phyloP scores from a whole-genome alignment of 2,329 filamentous ascomycete genomes.

The Colletotrichum karsti region DNA sequence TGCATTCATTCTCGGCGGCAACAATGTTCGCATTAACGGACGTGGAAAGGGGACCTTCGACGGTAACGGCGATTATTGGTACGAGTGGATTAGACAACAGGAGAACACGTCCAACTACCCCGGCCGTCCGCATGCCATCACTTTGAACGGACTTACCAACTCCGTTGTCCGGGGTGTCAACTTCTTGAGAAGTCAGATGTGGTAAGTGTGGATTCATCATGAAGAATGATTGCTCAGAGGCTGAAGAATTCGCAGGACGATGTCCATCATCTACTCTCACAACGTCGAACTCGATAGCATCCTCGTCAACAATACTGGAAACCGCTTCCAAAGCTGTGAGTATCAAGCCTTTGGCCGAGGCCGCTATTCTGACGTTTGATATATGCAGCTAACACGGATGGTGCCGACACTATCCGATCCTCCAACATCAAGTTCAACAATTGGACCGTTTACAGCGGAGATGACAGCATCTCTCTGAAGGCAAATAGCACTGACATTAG shows the following conservation, averaged over 20 bases:
- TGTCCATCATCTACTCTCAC: constrained; percentile 54
- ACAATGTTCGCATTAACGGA: constrained; percentile 52
- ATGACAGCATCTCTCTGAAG: constrained; percentile 34
- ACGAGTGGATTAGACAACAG: constrained; percentile 46
- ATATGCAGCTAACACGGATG: constrained; percentile 42
- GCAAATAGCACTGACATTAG: constrained; percentile 36
- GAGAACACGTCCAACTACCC: constrained; percentile 44
- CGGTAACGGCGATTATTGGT: constrained; percentile 63
- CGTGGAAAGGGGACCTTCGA: constrained; percentile 55
- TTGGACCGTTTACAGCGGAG: constrained; percentile 37
- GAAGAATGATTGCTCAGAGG: too few relatives aligned
- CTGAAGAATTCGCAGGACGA: too few relatives aligned
- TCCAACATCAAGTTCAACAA: constrained; percentile 36
- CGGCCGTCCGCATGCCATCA: constrained; percentile 58
- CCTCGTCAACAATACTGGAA: constrained; percentile 54
- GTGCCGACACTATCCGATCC: constrained; percentile 37
- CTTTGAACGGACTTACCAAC: constrained; percentile 53
- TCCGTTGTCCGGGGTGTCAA: constrained; percentile 51
- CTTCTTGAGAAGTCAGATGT: constrained; percentile 62
- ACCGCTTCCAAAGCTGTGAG: constrained; percentile 31
- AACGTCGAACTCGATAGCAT: constrained; percentile 52
- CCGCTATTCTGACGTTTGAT: background rate
- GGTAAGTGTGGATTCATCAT: constrained; percentile 38
- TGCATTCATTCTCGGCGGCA: constrained; percentile 56
- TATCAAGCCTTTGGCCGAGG: background rate